Evolutionary conservation across 1,139 yeast species (phyloP).

Genomic region (Nadsonia commutata): DNA sequence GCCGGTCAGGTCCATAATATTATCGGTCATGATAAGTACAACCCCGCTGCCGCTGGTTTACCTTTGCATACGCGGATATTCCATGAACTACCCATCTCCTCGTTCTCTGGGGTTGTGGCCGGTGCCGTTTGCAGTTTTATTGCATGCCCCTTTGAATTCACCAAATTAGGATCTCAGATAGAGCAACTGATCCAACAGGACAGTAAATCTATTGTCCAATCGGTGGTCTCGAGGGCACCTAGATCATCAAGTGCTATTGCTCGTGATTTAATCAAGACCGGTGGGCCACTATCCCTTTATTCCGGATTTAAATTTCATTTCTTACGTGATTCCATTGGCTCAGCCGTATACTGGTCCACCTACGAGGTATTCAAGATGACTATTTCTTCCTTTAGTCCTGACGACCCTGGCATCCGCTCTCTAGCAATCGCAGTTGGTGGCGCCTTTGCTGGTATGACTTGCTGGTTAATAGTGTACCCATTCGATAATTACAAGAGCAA

Average conservation of each 20-base stretch:
- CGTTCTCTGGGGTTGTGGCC: slow-evolving; percentile 49
- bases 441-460: slow-evolving; percentile 60
- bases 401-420: slow-evolving; percentile 23
- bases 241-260: slow-evolving; percentile 33
- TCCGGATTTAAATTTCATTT: slow-evolving; percentile 61
- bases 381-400: slow-evolving; percentile 16
- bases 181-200: slow-evolving; percentile 30
- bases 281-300: slow-evolving; percentile 52
- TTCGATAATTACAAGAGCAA: slow-evolving; percentile 66
- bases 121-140: slow-evolving; percentile 52
- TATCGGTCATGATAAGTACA: not conserved
- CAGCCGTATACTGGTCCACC: slow-evolving; percentile 59
- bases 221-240: slow-evolving; percentile 2
- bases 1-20: not conserved
- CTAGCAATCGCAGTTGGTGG: slow-evolving; percentile 48
- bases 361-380: slow-evolving; percentile 52
- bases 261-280: slow-evolving; percentile 35
- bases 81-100: slow-evolving; percentile 19
- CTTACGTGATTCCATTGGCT: slow-evolving; percentile 49
- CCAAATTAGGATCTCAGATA: slow-evolving; percentile 69
- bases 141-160: slow-evolving; percentile 78
- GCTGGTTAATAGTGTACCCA: slow-evolving; percentile 68
- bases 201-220: not conserved
- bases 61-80: slow-evolving; percentile 1
- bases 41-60: not conserved